phyloP scores from a whole-genome alignment of 164 flowering plant genomes.

The Cinnamomum chago region DNA sequence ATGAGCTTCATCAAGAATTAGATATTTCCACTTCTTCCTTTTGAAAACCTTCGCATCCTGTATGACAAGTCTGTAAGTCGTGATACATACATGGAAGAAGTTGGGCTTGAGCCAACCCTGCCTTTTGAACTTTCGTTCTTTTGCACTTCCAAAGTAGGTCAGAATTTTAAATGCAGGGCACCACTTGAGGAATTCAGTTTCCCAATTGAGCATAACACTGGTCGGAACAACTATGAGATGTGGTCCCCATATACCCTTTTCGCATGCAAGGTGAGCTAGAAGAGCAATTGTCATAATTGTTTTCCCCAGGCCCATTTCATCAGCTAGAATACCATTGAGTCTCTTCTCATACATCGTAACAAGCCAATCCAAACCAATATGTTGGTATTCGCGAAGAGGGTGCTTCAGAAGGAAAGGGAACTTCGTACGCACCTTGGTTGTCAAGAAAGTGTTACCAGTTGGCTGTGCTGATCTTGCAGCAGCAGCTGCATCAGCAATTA shows the following conservation, averaged over 20 bases:
- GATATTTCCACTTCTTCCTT: constrained; percentile 97
- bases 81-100: constrained; percentile 92
- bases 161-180: constrained; percentile 98
- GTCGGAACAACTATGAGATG: constrained; percentile 99
- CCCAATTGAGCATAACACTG: constrained; percentile 99
- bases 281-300: constrained; percentile 98
- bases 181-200: constrained; percentile 99
- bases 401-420: constrained; percentile 90
- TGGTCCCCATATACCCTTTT: constrained; percentile 99
- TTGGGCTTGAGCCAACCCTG: constrained; percentile 99
- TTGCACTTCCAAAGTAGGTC: constrained; percentile 97
- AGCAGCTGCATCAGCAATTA: constrained; percentile 98
- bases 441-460: constrained; percentile 93
- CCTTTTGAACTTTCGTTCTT: constrained; percentile 86
- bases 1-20: constrained; percentile 99
- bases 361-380: constrained; percentile 99
- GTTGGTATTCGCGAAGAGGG: constrained; percentile 96
- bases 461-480: constrained; percentile 99
- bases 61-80: constrained; percentile 93
- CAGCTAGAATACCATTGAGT: constrained; percentile 96
- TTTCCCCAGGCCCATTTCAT: constrained; percentile 99
- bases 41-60: constrained; percentile 96
- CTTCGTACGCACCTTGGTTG: constrained; percentile 93
- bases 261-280: constrained; percentile 97
- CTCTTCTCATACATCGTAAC: constrained; percentile 98